Conservation (phyloP, 129 eudicot species). For the Tanacetum coccineum region DNA sequence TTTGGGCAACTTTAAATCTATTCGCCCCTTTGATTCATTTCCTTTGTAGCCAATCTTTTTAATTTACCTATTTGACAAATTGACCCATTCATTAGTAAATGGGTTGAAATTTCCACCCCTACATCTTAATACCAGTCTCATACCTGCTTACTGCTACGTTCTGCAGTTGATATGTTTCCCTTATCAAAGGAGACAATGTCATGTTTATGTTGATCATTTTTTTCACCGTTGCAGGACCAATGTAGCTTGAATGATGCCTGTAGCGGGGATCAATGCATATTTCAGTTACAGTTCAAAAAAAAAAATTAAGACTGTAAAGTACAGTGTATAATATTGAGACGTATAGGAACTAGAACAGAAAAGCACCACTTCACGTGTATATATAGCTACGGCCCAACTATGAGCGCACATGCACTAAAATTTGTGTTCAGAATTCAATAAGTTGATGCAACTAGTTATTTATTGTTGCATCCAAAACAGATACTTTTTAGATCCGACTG, state of each 20-base stretch:
- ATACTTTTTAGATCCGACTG: not conserved
- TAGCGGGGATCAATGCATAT: not conserved
- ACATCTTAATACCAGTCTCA: not conserved
- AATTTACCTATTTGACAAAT: not conserved
- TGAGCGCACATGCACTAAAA: too few relatives aligned
- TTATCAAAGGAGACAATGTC: constrained; percentile 92
- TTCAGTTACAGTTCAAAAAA: constrained; percentile 3
- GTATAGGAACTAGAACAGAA: not conserved
- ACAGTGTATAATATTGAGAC: not conserved
- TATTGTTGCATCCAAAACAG: not conserved
- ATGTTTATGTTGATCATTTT: constrained; percentile 82
- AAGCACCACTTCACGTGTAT: not conserved
- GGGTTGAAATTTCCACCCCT: too few relatives aligned
- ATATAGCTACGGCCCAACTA: not conserved
- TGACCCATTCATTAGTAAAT: not conserved
- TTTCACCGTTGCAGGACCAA: constrained; percentile 83
- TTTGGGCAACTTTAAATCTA: too few relatives aligned
- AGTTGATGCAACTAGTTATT: not conserved
- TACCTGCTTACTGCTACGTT: constrained; percentile 98
- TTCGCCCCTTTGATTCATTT: too few relatives aligned
- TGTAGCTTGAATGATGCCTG: constrained; percentile 93
- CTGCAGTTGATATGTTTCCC: constrained; percentile 88
- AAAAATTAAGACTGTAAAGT: constrained; percentile 12
- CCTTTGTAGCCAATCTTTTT: too few relatives aligned
- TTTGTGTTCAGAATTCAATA: not conserved